Base-by-base conservation (phyloP, 2,329 filamentous ascomycete genomes). In the Ceratocystis colombiana region DNA sequence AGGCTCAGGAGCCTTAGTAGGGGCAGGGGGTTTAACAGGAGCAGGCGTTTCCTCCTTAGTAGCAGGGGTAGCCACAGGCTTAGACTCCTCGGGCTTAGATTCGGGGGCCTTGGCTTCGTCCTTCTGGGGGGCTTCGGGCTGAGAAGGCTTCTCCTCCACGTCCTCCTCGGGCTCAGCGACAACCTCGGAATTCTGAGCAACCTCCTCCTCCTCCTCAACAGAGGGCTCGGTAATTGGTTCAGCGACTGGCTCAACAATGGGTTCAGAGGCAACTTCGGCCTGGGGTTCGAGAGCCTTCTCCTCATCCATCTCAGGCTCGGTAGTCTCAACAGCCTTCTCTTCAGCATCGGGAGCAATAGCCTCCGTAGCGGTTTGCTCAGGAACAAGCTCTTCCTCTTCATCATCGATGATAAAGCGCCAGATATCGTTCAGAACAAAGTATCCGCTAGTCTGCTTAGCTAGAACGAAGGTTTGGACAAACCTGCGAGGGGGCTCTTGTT, bases 401-500 rank as follows among this genome's bases (percentile, higher is more conserved):
- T 89, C 89, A 68, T 96, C 91, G 70, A 88, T 86, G 70, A 99
- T 86, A 77, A 95, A 97, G 72, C 94, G 85, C 80, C 97, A 90
- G 75, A 99, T 96, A 74, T 99, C 94, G 77, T 99, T 99, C 72
- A 99, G 84, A 44, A 99, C 93, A 72, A 96, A 99, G 81, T 97
- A 99, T 70, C 94, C 94, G 67, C 93, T 96, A 62, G 90, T 90
- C 79, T 99, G 94, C 76, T 93, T 87, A 62, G 94, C 94, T 69
- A 99, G 88, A 69, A 99, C 90, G 72, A 99, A 99, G 64, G 93
- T 97, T 82, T 99, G 94, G 50, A 92, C 88, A 74, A 99, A 99
- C 77, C 96, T 96, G 80, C 89, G 92, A 73, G 93, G 90, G 68
- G 94, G 89, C 70, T 87, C 87, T 62, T 85, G 86, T 77, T 95